These are phyloP conservation scores for Hypoxylon sp. DNA, from an alignment of 2,329 filamentous ascomycete genomes.

Conservation along the genomic window DNA sequence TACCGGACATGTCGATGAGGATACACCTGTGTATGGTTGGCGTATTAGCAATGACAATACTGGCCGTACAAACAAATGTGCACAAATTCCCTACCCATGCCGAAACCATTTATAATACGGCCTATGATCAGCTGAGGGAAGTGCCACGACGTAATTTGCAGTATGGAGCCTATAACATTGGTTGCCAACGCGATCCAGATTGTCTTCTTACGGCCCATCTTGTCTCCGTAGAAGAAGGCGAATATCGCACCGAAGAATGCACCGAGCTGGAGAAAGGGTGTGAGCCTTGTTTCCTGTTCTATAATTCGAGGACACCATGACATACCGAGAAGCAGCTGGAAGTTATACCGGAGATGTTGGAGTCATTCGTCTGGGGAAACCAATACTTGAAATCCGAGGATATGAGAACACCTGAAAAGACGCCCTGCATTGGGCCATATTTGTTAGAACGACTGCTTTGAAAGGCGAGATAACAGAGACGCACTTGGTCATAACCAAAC, in stretches of 20 bases:
- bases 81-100: constrained; percentile 27
- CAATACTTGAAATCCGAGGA: constrained; percentile 49
- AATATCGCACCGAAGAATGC: constrained; percentile 74
- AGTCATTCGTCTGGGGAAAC: constrained; percentile 48
- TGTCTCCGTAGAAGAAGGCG: constrained; percentile 69
- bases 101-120: constrained; percentile 39
- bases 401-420: constrained; percentile 52
- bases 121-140: constrained; percentile 38
- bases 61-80: background rate
- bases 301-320: background rate
- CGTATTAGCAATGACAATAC: background rate
- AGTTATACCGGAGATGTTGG: constrained; percentile 52
- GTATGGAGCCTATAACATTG: constrained; percentile 67
- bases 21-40: constrained; percentile 13
- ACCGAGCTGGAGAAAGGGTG: constrained; percentile 44
- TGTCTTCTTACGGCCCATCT: constrained; percentile 70
- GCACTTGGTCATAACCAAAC: constrained; percentile 43
- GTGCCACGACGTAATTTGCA: constrained; percentile 54
- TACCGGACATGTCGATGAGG: constrained; percentile 40
- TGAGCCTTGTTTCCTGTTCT: background rate
- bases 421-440: constrained; percentile 41
- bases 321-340: constrained; percentile 53
- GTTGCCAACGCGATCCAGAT: constrained; percentile 67
- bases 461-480: constrained; percentile 19
- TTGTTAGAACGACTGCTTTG: background rate